Conservation (phyloP, 768 basidiomycete genomes). For the Mycena chlorophos region DNA sequence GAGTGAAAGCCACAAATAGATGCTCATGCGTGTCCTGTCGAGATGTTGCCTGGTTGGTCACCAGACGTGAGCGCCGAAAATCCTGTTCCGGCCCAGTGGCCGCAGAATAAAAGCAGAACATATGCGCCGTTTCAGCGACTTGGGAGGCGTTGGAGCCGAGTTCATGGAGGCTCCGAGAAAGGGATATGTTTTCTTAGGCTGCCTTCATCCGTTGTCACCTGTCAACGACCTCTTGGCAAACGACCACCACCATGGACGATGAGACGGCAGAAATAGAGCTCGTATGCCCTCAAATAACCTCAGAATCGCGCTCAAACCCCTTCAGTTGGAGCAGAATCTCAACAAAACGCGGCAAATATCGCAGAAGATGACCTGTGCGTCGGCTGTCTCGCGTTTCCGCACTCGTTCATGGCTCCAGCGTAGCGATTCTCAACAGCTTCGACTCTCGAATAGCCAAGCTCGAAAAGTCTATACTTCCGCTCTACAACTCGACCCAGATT, state of each 20-base stretch:
- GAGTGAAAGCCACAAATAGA: too few species aligned
- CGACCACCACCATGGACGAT: conserved; percentile 30
- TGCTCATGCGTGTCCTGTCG: too few species aligned
- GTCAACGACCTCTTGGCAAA: not conserved
- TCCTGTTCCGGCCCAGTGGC: too few species aligned
- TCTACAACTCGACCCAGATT: conserved; percentile 78
- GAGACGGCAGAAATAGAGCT: conserved; percentile 60
- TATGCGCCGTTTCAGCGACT: too few species aligned
- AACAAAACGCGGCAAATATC: conserved; percentile 85
- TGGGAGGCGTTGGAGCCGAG: too few species aligned
- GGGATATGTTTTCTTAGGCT: too few species aligned
- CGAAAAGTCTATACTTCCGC: conserved; percentile 80
- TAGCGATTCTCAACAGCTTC: conserved; percentile 82
- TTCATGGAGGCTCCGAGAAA: too few species aligned
- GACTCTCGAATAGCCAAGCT: conserved; percentile 79
- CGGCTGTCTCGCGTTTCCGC: not conserved
- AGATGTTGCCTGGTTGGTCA: too few species aligned
- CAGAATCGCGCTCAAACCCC: not conserved
- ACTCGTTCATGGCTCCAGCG: conserved; percentile 33
- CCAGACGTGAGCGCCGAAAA: too few species aligned
- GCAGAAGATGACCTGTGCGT: conserved; percentile 80
- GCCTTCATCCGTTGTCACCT: too few species aligned
- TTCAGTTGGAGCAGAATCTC: conserved; percentile 83
- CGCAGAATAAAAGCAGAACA: too few species aligned
- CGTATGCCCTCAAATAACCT: conserved; percentile 29